Conservation (phyloP, 495 filamentous ascomycete genomes). For the Parachaetomium inaequale region DNA sequence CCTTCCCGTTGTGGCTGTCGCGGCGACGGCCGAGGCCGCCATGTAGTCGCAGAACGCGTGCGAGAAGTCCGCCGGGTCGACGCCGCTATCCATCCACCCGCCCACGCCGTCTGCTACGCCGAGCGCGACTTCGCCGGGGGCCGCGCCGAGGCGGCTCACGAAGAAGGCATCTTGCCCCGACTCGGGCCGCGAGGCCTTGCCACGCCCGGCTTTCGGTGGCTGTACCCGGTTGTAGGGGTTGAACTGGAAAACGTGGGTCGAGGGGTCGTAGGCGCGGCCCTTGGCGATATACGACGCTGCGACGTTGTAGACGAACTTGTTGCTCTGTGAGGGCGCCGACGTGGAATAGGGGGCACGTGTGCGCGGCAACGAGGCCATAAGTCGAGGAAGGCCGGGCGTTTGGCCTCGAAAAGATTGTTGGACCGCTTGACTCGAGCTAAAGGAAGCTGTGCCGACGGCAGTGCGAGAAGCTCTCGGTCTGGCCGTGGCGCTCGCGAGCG, state of each 20-base stretch:
- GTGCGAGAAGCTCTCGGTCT: neutral
- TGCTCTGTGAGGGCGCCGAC: slow-evolving; percentile 3
- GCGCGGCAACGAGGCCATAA: neutral
- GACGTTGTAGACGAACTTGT: slow-evolving; percentile 58
- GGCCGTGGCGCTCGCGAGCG: neutral
- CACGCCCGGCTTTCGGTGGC: slow-evolving; percentile 43
- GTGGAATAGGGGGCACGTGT: slow-evolving; percentile 12
- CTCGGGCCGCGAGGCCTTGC: slow-evolving; percentile 59
- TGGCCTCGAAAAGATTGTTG: neutral
- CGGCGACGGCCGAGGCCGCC: slow-evolving; percentile 60
- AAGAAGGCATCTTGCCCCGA: slow-evolving; percentile 97
- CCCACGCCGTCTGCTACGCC: slow-evolving; percentile 94
- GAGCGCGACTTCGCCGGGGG: slow-evolving; percentile 60
- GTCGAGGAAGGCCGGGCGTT: neutral
- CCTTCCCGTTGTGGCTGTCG: slow-evolving; percentile 8
- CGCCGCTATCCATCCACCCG: slow-evolving; percentile 84
- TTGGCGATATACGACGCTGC: slow-evolving; percentile 76
- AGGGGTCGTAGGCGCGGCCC: slow-evolving; percentile 65
- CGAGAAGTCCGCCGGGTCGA: slow-evolving; percentile 93
- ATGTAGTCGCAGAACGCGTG: slow-evolving; percentile 93
- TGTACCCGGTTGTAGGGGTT: slow-evolving; percentile 58
- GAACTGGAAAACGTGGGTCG: slow-evolving; percentile 70
- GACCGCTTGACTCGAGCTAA: neutral
- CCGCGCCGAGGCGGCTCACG: slow-evolving; percentile 65
- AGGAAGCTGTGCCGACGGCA: neutral